Conservation (phyloP, 768 basidiomycete species). For the Mycena galericulata region DNA sequence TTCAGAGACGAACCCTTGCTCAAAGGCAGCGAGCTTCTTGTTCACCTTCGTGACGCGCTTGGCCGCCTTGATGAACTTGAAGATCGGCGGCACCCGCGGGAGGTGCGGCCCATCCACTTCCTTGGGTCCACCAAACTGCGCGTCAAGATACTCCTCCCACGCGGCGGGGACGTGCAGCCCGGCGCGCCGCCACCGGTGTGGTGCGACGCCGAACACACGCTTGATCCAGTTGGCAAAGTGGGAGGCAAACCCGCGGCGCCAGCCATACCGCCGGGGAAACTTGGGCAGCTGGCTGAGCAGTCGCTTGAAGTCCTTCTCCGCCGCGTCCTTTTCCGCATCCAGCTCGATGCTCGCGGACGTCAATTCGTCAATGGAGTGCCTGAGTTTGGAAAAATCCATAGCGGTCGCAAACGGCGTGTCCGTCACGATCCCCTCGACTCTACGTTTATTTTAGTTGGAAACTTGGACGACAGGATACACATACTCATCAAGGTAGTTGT, state of each 20-base stretch:
- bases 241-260: slow-evolving; percentile 35
- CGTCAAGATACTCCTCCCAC: slow-evolving; percentile 51
- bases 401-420: slow-evolving; percentile 38
- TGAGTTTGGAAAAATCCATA: slow-evolving; percentile 57
- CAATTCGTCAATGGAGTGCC: slow-evolving; percentile 59
- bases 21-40: slow-evolving; percentile 74
- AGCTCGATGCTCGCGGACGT: slow-evolving; percentile 65
- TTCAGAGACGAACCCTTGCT: slow-evolving; percentile 83
- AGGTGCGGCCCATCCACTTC: slow-evolving; percentile 21
- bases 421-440: slow-evolving; percentile 37
- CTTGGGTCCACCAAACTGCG: slow-evolving; percentile 20
- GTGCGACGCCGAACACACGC: slow-evolving; percentile 52
- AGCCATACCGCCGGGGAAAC: slow-evolving; percentile 41
- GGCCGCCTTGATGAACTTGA: slow-evolving; percentile 67
- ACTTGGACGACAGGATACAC: slow-evolving; percentile 24
- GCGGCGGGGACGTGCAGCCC: slow-evolving; percentile 37
- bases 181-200: slow-evolving; percentile 38
- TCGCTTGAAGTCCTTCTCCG: slow-evolving; percentile 63
- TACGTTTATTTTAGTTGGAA: slow-evolving; percentile 33
- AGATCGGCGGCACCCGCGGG: slow-evolving; percentile 43
- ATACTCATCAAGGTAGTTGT: slow-evolving; percentile 70
- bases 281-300: slow-evolving; percentile 55
- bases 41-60: slow-evolving; percentile 73
- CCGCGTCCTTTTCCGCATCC: slow-evolving; percentile 68
- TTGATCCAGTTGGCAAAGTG: slow-evolving; percentile 51